These are phyloP conservation scores for Nakazawaea pomicola DNA, from an alignment of 805 yeast species.

Conservation along the genomic window DNA sequence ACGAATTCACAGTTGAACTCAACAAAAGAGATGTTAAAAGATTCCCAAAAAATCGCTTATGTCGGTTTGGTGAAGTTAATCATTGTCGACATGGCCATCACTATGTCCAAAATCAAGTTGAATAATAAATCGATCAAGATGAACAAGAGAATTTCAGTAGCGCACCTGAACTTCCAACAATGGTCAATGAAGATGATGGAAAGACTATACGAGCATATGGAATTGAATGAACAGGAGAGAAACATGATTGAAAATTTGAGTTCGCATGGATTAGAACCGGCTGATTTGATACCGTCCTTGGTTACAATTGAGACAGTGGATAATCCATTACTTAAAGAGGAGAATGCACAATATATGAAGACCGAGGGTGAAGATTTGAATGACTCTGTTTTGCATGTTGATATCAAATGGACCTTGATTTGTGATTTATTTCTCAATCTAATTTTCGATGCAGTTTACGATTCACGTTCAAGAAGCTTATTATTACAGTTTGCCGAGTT, in stretches of 20 bases:
- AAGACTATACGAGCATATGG: slow-evolving; percentile 75
- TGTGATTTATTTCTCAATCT: slow-evolving; percentile 85
- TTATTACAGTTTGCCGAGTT: slow-evolving; percentile 60
- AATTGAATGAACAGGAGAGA: slow-evolving; percentile 69
- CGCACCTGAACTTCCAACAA: slow-evolving; percentile 74
- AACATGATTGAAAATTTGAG: slow-evolving; percentile 84
- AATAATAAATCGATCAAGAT: slow-evolving; percentile 48
- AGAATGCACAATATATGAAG: slow-evolving; percentile 17
- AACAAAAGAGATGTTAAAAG: slow-evolving; percentile 76
- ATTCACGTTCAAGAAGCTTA: slow-evolving; percentile 82
- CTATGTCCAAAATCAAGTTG: slow-evolving; percentile 54
- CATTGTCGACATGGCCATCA: slow-evolving; percentile 75
- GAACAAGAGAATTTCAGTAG: slow-evolving; percentile 53
- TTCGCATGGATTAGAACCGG: slow-evolving; percentile 72
- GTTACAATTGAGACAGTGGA: slow-evolving; percentile 43
- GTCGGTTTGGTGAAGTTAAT: slow-evolving; percentile 77
- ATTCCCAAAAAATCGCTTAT: slow-evolving; percentile 86
- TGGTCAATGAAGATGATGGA: slow-evolving; percentile 78
- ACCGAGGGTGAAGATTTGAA: slow-evolving; percentile 23
- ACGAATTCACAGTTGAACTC: slow-evolving; percentile 57
- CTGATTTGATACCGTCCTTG: slow-evolving; percentile 65
- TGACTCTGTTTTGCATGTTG: slow-evolving; percentile 49
- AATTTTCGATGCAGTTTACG: slow-evolving; percentile 81
- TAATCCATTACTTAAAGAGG: slow-evolving; percentile 39
- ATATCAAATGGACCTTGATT: slow-evolving; percentile 87